Conservation (phyloP, 2,329 filamentous ascomycete genomes). For the Arthrobotrys conoides region DNA sequence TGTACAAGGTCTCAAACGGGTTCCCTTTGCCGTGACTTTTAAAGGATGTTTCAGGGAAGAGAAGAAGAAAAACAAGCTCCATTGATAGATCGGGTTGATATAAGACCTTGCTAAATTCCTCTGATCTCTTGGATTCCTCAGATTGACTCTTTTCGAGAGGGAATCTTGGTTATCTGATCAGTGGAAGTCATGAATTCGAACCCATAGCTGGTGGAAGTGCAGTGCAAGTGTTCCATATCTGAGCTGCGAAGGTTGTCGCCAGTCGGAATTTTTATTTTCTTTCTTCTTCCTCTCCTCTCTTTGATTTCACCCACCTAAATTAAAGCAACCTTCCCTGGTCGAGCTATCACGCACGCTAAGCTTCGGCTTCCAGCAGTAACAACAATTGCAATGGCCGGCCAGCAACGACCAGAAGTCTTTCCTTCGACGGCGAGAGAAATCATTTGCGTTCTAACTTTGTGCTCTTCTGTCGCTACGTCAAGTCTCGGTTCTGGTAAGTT, state of each 20-base stretch:
- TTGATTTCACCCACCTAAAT: background rate
- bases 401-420: conserved; percentile 53
- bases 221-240: conserved; percentile 10
- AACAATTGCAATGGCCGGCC: conserved; percentile 32
- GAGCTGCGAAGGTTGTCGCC: background rate
- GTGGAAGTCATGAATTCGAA: conserved; percentile 11
- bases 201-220: background rate
- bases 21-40: conserved; percentile 8
- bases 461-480: conserved; percentile 44
- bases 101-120: conserved; percentile 22
- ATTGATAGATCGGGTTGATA: conserved; percentile 19
- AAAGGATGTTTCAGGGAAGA: conserved; percentile 2
- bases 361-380: conserved; percentile 14
- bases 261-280: conserved; percentile 15
- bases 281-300: background rate
- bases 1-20: conserved; percentile 16
- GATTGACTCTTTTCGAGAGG: background rate
- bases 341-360: conserved; percentile 3
- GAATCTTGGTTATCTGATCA: conserved; percentile 6
- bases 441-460: conserved; percentile 46
- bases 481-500: conserved; percentile 41
- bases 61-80: background rate
- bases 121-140: conserved; percentile 22
- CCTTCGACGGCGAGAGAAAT: conserved; percentile 45
- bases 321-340: conserved; percentile 13